Conservation (phyloP, 805 yeast genomes). For the Saccharomycopsis schoenii region DNA sequence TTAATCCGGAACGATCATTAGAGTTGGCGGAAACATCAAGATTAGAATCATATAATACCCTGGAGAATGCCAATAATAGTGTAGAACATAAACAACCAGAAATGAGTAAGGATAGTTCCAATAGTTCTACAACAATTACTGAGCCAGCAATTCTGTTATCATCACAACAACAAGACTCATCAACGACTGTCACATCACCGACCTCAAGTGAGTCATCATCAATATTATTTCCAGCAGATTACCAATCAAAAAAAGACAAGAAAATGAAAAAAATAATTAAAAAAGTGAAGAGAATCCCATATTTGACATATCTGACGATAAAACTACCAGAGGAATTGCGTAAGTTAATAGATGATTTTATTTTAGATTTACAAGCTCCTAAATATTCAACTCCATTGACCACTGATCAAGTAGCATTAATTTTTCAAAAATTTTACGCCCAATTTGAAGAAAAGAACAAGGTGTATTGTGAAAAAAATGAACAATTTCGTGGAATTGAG, state of each 20-base stretch:
- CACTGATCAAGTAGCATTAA: constrained; percentile 14
- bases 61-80: background rate
- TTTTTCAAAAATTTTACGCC: constrained; percentile 16
- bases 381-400: constrained; percentile 17
- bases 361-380: constrained; percentile 17
- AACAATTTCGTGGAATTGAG: background rate
- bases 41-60: constrained; percentile 12
- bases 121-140: background rate
- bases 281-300: constrained; percentile 1
- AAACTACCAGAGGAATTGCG: constrained; percentile 7
- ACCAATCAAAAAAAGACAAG: background rate
- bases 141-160: background rate
- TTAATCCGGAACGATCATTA: constrained; percentile 11
- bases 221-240: background rate
- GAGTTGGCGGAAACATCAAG: constrained; percentile 6
- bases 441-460: constrained; percentile 10
- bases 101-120: background rate
- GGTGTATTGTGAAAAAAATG: background rate
- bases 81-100: background rate
- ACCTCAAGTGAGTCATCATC: background rate
- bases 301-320: background rate
- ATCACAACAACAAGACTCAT: background rate
- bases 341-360: constrained; percentile 6
- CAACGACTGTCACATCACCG: background rate
- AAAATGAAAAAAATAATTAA: background rate